Percentiles rank a stretch among this genome's conserved stretches.
These are phyloP conservation scores for Schizophyllum commune DNA, from an alignment of 1,284 basidiomycete species.

Conservation along the genomic window DNA sequence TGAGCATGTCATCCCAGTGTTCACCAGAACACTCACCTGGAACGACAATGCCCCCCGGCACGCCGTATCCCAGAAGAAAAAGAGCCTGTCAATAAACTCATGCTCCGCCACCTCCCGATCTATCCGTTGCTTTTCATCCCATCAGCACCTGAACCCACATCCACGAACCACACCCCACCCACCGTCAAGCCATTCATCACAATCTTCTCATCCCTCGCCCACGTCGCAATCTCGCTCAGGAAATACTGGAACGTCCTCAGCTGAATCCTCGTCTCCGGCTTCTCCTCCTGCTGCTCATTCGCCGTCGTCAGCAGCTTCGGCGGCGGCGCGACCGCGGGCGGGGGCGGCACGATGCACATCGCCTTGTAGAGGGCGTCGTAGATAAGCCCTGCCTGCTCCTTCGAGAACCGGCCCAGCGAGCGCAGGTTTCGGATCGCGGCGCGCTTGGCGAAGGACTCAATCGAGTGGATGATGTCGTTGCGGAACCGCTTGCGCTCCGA, in stretches of 20 bases:
- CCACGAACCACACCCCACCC: constrained; percentile 17
- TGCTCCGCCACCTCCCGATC: constrained; percentile 79
- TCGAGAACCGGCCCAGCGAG: constrained; percentile 75
- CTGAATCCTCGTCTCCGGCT: constrained; percentile 85
- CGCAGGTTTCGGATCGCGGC: constrained; percentile 87
- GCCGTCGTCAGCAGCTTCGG: constrained; percentile 44
- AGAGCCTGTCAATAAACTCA: constrained; percentile 75
- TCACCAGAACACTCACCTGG: constrained; percentile 43
- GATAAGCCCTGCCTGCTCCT: constrained; percentile 84
- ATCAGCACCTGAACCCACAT: constrained; percentile 8
- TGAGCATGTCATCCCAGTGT: constrained; percentile 7
- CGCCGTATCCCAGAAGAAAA: constrained; percentile 86
- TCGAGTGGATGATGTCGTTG: constrained; percentile 86
- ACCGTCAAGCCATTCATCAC: constrained; percentile 90
- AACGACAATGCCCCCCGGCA: constrained; percentile 78
- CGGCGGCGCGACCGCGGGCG: constrained; percentile 37
- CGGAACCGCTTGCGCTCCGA: constrained; percentile 84
- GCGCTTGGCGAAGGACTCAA: constrained; percentile 96
- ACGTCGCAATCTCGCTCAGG: constrained; percentile 89
- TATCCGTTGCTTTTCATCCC: constrained; percentile 54
- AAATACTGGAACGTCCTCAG: constrained; percentile 85
- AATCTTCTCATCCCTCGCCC: constrained; percentile 94
- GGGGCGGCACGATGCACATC: constrained; percentile 72
- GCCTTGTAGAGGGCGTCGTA: constrained; percentile 91
- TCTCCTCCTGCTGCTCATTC: constrained; percentile 57